Evolutionary conservation across 2,329 filamentous ascomycete species (phyloP).

Genomic region (Aureobasidium namibiae): DNA sequence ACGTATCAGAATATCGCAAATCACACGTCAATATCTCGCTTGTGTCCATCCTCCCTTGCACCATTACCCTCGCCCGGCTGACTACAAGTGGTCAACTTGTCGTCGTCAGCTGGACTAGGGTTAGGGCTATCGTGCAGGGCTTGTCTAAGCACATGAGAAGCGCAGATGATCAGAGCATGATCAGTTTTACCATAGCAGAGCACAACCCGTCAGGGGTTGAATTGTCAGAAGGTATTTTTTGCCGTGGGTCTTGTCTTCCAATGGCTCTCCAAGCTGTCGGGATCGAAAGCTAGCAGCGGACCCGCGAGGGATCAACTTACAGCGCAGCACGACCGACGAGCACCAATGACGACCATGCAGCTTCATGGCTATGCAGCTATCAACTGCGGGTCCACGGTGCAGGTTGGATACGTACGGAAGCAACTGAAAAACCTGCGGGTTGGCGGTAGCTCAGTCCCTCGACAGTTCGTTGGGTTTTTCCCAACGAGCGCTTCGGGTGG

Average conservation of each 20-base stretch:
- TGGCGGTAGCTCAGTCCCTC: background rate
- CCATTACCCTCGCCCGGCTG: background rate
- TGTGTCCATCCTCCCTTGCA: background rate
- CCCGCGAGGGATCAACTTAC: background rate
- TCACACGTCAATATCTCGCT: background rate
- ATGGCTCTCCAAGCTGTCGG: background rate
- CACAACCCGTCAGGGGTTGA: background rate
- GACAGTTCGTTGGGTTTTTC: background rate
- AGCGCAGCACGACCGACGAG: background rate
- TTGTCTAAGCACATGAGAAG: background rate
- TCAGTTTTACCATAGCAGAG: background rate
- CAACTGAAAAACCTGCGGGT: background rate
- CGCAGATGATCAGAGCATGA: background rate
- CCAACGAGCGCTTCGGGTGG: background rate
- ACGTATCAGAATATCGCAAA: background rate
- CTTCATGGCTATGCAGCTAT: background rate
- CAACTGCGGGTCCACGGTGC: too few species aligned
- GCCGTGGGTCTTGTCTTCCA: background rate
- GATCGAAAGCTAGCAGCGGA: background rate
- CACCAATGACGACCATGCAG: background rate
- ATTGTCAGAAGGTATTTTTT: background rate
- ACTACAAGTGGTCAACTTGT: background rate
- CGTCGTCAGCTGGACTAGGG: background rate
- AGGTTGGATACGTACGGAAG: background rate
- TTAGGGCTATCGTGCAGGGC: background rate